Evolutionary conservation across 331 rosid genomes (phyloP).

Genomic region (Quercus lobata): DNA sequence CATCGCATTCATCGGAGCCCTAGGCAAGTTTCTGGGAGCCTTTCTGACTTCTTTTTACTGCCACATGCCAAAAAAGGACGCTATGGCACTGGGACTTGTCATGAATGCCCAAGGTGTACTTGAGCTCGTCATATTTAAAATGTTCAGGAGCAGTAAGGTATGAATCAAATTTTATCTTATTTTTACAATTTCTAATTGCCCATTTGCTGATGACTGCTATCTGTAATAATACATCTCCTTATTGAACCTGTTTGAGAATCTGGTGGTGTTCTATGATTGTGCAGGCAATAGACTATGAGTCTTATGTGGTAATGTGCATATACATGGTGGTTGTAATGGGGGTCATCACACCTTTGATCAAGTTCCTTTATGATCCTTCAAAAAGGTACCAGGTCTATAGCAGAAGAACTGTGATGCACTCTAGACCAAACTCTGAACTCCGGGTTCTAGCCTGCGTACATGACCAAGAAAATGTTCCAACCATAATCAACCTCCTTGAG

Average conservation of each 20-base stretch:
- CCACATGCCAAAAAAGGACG: slow-evolving; percentile 24
- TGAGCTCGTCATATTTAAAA: slow-evolving; percentile 24
- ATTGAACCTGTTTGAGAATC: not conserved
- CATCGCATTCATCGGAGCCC: slow-evolving; percentile 10
- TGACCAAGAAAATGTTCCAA: slow-evolving; percentile 25
- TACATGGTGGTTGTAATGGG: slow-evolving; percentile 18
- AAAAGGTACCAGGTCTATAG: slow-evolving; percentile 20
- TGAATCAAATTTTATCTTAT: not conserved
- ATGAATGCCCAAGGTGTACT: slow-evolving; percentile 31
- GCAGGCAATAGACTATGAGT: slow-evolving; percentile 17
- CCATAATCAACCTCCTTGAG: slow-evolving; percentile 31
- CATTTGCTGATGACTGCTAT: too few relatives aligned
- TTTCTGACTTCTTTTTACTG: slow-evolving; percentile 2
- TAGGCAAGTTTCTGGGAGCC: slow-evolving; percentile 31
- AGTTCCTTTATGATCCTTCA: slow-evolving; percentile 31
- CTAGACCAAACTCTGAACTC: slow-evolving; percentile 13
- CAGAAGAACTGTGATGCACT: slow-evolving; percentile 26
- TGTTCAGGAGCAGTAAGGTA: slow-evolving; percentile 9
- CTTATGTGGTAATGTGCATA: slow-evolving; percentile 19
- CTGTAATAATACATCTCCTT: too few relatives aligned
- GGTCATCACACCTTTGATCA: slow-evolving; percentile 18
- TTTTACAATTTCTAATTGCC: not conserved
- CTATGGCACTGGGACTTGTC: slow-evolving; percentile 31
- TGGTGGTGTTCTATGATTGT: not conserved
- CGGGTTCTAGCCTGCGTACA: slow-evolving; percentile 24